Conservation (phyloP, 2,329 filamentous ascomycete genomes). For the Pseudocercospora fijiensis region DNA sequence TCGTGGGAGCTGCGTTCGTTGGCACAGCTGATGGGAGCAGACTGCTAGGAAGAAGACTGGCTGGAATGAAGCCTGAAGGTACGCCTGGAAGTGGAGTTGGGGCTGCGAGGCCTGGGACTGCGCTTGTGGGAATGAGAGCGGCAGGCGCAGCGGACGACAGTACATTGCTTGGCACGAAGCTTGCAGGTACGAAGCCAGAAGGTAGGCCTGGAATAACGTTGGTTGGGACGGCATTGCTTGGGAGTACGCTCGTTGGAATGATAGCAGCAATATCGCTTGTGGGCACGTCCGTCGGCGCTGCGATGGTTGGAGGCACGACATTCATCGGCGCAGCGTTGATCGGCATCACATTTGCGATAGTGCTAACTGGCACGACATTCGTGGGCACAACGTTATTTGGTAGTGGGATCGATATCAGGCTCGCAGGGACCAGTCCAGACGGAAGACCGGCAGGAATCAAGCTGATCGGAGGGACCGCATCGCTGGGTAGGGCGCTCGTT, state of each 20-base stretch:
- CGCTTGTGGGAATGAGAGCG: neutral
- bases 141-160: neutral
- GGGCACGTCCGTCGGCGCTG: neutral
- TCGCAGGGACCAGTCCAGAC: neutral
- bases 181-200: neutral
- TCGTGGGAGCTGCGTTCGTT: neutral
- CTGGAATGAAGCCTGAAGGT: neutral
- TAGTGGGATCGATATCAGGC: neutral
- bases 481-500: neutral
- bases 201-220: neutral
- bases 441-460: neutral
- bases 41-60: neutral
- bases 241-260: neutral
- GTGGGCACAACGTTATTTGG: neutral
- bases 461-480: neutral
- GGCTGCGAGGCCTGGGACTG: neutral
- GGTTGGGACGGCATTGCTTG: neutral
- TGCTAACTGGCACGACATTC: neutral
- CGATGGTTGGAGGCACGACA: neutral
- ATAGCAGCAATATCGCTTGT: neutral
- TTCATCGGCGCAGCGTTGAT: too few relatives aligned
- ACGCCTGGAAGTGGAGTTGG: neutral
- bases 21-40: neutral
- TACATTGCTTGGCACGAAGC: neutral
- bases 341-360: neutral